Conservation (phyloP, 306 rosid genomes). For the Glycine soja region DNA sequence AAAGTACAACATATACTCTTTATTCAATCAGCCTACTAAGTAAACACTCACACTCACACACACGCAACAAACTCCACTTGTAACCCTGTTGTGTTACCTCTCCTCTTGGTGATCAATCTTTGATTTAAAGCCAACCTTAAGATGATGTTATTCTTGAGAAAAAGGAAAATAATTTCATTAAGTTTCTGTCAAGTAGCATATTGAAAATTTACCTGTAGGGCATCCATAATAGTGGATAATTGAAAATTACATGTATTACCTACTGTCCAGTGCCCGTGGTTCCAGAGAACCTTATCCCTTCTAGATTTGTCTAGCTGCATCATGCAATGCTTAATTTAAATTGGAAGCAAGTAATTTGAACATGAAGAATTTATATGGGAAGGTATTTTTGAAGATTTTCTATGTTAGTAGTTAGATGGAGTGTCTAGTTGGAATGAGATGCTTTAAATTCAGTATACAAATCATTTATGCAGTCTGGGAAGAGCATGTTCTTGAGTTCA, state of each 20-base stretch:
- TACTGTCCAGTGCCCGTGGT: neutral
- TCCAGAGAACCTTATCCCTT: too few relatives aligned
- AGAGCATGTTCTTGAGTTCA: conserved; percentile 9
- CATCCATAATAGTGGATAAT: neutral
- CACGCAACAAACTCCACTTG: neutral
- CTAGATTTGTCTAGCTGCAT: neutral
- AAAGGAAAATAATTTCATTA: neutral
- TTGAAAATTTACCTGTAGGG: neutral
- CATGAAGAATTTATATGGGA: neutral
- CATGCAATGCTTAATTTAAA: neutral
- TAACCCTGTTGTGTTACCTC: neutral
- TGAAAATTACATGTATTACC: neutral
- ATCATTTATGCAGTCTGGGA: conserved; percentile 15
- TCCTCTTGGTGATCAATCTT: conserved; percentile 1
- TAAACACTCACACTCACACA: neutral
- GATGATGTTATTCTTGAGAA: neutral
- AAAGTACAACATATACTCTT: neutral
- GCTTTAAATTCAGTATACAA: neutral
- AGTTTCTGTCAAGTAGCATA: neutral
- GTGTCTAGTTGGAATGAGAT: neutral
- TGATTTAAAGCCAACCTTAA: neutral
- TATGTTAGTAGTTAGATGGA: conserved; percentile 13
- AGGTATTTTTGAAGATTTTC: neutral
- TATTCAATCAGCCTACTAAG: neutral
- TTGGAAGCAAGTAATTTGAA: neutral